Percentiles rank a stretch among this genome's conserved stretches.
Evolutionary conservation across 2,329 filamentous ascomycete species (phyloP).

Genomic region (Epichloe sibirici): DNA sequence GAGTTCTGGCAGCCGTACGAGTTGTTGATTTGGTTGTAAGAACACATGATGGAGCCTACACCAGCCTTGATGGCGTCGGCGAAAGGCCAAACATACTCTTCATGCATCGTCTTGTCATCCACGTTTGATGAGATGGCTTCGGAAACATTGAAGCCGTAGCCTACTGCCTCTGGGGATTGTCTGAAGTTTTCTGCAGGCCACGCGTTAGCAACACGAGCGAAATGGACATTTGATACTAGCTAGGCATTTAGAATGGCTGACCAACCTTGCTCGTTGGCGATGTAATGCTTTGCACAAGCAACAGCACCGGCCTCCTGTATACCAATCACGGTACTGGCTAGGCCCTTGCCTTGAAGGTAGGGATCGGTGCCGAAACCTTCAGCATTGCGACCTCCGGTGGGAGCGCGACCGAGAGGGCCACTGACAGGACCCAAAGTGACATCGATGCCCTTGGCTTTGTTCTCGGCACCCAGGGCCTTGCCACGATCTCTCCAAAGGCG

Average conservation of each 20-base stretch:
- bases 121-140: constrained; percentile 50
- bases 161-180: constrained; percentile 42
- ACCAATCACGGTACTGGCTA: constrained; percentile 62
- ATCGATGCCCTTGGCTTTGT: constrained; percentile 65
- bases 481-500: constrained; percentile 46
- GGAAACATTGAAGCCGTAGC: constrained; percentile 45
- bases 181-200: constrained; percentile 52
- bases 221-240: background rate
- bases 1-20: constrained; percentile 72
- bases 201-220: background rate
- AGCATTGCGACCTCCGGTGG: constrained; percentile 46
- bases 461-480: constrained; percentile 43
- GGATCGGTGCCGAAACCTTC: constrained; percentile 61
- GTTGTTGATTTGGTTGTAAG: constrained; percentile 71
- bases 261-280: constrained; percentile 56
- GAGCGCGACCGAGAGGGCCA: constrained; percentile 34
- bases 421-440: constrained; percentile 46
- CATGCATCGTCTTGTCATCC: constrained; percentile 63
- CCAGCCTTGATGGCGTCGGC: constrained; percentile 58
- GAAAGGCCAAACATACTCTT: constrained; percentile 70
- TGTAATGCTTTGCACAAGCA: constrained; percentile 69
- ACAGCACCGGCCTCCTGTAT: constrained; percentile 75
- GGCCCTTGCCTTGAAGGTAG: constrained; percentile 58
- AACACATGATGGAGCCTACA: constrained; percentile 52
- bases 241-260: background rate